phyloP scores from a whole-genome alignment of 2,329 filamentous ascomycete genomes.

The Amylocarpus encephaloides region DNA sequence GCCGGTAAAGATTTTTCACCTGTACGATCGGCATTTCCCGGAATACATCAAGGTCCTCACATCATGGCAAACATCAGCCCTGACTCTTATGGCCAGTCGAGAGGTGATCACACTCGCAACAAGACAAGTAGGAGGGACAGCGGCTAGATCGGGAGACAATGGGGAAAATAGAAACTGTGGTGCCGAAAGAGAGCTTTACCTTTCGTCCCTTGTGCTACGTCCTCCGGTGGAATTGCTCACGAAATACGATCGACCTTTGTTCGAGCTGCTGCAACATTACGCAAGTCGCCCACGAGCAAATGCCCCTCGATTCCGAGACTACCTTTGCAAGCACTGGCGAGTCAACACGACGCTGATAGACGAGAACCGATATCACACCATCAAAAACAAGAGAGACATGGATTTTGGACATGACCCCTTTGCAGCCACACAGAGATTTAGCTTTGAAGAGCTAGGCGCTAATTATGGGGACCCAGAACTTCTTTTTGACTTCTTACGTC shows the following conservation, averaged over 20 bases:
- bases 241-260: slow-evolving; percentile 6
- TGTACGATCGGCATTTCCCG: slow-evolving; percentile 8
- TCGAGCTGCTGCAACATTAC: slow-evolving; percentile 8
- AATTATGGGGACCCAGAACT: not conserved
- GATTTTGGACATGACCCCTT: slow-evolving; percentile 12
- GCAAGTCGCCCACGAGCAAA: not conserved
- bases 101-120: slow-evolving; percentile 1
- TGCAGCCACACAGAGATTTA: not conserved
- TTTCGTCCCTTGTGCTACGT: slow-evolving; percentile 5
- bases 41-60: slow-evolving; percentile 8
- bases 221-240: slow-evolving; percentile 6
- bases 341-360: slow-evolving; percentile 10
- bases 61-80: slow-evolving; percentile 6
- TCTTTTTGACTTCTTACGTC: slow-evolving; percentile 13
- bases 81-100: not conserved
- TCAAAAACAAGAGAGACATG: not conserved
- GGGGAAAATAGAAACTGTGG: not conserved
- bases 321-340: slow-evolving; percentile 7
- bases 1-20: slow-evolving; percentile 8
- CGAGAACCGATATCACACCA: slow-evolving; percentile 3
- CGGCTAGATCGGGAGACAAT: not conserved
- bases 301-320: slow-evolving; percentile 2
- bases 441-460: not conserved
- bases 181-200: slow-evolving; percentile 7
- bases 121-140: not conserved